These are phyloP conservation scores for Cryptococcus deneoformans DNA, from an alignment of 1,284 basidiomycete genomes.

Conservation along the genomic window DNA sequence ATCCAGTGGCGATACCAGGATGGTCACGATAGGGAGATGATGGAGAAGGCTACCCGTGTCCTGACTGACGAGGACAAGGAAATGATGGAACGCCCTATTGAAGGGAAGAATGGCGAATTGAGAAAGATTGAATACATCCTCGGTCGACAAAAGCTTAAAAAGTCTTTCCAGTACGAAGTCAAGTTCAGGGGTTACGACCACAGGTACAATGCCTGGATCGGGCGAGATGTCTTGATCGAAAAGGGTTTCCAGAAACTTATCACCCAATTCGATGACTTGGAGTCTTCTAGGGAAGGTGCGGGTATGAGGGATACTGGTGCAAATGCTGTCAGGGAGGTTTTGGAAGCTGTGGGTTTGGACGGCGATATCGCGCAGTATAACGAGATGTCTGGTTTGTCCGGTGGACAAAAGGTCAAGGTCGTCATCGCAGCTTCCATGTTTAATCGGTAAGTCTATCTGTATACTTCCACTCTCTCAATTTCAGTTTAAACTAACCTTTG, in stretches of 20 bases:
- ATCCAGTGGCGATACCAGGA: conserved; percentile 99
- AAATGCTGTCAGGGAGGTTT: conserved; percentile 77
- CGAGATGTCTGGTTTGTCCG: conserved; percentile 85
- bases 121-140: conserved; percentile 83
- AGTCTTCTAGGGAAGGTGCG: conserved; percentile 90
- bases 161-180: conserved; percentile 91
- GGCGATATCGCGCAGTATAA: conserved; percentile 98
- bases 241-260: conserved; percentile 92
- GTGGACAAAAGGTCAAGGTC: conserved; percentile 97
- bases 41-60: conserved; percentile 89
- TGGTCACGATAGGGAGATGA: conserved; percentile 92
- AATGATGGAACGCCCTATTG: conserved; percentile 81
- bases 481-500: not conserved
- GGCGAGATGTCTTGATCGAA: conserved; percentile 80
- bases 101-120: conserved; percentile 86
- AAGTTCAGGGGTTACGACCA: conserved; percentile 97
- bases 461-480: conserved; percentile 1
- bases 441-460: conserved; percentile 60
- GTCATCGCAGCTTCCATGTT: conserved; percentile 92
- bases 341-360: conserved; percentile 93
- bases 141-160: conserved; percentile 97
- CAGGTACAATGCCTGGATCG: conserved; percentile 87
- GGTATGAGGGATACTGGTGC: conserved; percentile 79
- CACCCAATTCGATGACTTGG: conserved; percentile 95
- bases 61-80: conserved; percentile 84